Evolutionary conservation across 176 grass and related monocot species (phyloP), one percentile per base, ranked within the genome.

Genomic region (Avena eriantha): DNA sequence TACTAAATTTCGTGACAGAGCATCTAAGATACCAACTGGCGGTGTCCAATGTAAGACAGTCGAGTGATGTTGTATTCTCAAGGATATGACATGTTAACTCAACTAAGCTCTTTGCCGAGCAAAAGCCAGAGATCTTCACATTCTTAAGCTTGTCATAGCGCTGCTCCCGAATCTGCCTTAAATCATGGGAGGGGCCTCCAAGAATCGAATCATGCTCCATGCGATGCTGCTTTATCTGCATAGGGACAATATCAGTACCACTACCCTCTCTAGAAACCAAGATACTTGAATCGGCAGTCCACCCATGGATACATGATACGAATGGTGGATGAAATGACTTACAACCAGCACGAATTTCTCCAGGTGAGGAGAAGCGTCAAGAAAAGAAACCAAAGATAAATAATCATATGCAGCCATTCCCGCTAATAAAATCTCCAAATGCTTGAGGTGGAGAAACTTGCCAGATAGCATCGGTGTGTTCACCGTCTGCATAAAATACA

Each of bases 391-490:
- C n/a, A 73, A 23, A 73, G 65, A 80, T 35, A 86, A 11, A 61
- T 86, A 80, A 61, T 80, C 84, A 59, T 86, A 86, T 4, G 66
- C 43, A 8, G 17, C 15, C 17, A 0, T 3, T n/a, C 1, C 11
- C 22, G 0, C 0, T 16, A 46, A 5, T 21, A 26, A 7, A 77
- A 85, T 61, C 2, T 24, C 31, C 41, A 86, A 58, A 54, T 24
- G 39, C 77, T 86, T 86, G 39, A 86, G 85, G 26, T 11, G 59
- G 18, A 86, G 14, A 19, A 86, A 80, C 47, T 86, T 86, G 35
- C 39, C 47, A 61, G 77, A 45, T 8, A 86, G 19, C 18, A 80
- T 80, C 23, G 85, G 77, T 19, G 85, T 63, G 21, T 36, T 36
- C 4, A 26, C 3, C 24, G 12, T 15, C 85, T 80, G 66, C 77